Base-by-base conservation (phyloP, 805 yeast genomes). In the Saccharomycopsis fodiens region DNA sequence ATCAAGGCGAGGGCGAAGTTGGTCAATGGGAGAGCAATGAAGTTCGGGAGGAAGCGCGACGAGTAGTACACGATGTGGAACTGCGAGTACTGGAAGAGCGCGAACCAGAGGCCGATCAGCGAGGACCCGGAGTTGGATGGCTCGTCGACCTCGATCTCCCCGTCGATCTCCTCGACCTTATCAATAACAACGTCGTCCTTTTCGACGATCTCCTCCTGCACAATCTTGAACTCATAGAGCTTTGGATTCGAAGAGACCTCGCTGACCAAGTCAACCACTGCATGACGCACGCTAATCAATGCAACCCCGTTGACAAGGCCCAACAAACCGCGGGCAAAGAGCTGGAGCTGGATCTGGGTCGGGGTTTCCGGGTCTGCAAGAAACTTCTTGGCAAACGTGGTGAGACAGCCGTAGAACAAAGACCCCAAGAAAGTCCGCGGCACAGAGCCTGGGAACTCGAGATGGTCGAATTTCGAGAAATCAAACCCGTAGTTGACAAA, bases 11-110 rank as follows among this genome's bases (percentile, higher is more conserved):
- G 52, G 0, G 83, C 82, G 39, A 64, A 55, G 45, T 75, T 74
- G 3, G 82, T 80, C 31, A 85, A 57, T 2, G 97, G 96, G 44
- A 91, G 65, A 2, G 84, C 88, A 47, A 89, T 65, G 54, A 82
- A 83, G 62, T 91, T 91, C n/a, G 97, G 96, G 47, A 91, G 67
- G 0, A 95, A 78, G 54, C 97, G 70, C 2, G 95, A 72, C n/a
- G 85, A 69, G 59, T 91, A 91, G 65, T 69, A 91, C 49, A 82
- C 63, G 16, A 86, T 51, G 59, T 91, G 97, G 65, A 89, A 91
- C 59, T 88, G 93, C 6, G 83, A 61, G 46, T 74, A 62, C 34
- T 71, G 68, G 46, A 88, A 69, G 2, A 82, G 47, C 19, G 73
- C 65, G 57, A 72, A 86, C 82, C 85, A 83, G 13, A 69, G 50